Conservation (phyloP, 1,284 basidiomycete genomes). For the Ceratobasidium sp. region DNA sequence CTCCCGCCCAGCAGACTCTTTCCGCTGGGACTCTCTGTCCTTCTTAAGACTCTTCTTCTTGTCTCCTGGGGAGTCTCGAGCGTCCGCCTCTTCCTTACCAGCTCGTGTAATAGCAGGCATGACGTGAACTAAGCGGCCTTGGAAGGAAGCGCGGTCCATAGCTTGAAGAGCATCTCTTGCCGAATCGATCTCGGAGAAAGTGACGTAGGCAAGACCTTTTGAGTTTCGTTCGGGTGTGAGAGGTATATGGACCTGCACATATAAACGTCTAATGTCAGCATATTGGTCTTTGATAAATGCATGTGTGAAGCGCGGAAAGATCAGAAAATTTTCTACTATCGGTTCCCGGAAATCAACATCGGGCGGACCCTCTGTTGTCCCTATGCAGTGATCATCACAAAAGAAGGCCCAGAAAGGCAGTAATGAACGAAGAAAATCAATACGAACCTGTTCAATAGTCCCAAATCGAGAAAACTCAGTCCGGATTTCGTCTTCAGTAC, state of each 20-base stretch:
- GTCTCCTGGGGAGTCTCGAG: constrained; percentile 54
- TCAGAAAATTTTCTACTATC: constrained; percentile 61
- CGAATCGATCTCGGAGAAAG: constrained; percentile 70
- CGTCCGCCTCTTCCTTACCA: constrained; percentile 60
- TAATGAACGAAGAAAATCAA: constrained; percentile 46
- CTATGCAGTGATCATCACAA: constrained; percentile 61
- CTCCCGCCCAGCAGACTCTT: constrained; percentile 78
- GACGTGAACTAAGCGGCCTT: constrained; percentile 92
- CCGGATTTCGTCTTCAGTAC: constrained; percentile 76
- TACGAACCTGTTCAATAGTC: constrained; percentile 73
- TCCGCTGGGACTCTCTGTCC: constrained; percentile 76
- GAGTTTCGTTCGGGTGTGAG: constrained; percentile 69
- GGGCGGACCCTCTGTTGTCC: constrained; percentile 46
- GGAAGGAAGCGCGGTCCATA: constrained; percentile 88
- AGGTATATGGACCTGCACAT: constrained; percentile 81
- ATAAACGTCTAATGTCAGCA: constrained; percentile 40
- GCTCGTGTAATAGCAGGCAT: constrained; percentile 80
- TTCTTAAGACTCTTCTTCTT: constrained; percentile 70
- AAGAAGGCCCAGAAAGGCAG: constrained; percentile 36
- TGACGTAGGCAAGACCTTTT: constrained; percentile 89
- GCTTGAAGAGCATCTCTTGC: constrained; percentile 81
- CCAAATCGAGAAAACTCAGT: constrained; percentile 80
- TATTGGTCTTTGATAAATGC: not conserved
- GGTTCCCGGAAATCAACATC: constrained; percentile 42
- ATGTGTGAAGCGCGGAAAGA: constrained; percentile 9